These are phyloP conservation scores for Phytophthora rubi DNA, from an alignment of 352 stramenopile species.

Conservation along the genomic window DNA sequence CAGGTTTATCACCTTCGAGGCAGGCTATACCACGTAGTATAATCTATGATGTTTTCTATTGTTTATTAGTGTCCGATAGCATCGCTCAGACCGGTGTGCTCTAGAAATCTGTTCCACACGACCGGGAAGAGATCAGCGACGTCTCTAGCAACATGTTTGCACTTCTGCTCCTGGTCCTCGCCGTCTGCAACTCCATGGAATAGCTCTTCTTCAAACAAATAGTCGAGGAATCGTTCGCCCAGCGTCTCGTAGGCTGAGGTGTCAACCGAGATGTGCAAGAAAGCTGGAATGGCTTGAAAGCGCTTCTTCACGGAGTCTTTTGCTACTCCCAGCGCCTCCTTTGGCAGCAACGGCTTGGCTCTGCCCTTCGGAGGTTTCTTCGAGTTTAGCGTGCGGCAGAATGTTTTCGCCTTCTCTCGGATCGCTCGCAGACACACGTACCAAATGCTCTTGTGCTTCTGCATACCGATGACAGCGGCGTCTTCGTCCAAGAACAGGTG, in stretches of 20 bases:
- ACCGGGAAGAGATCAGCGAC: slow-evolving; percentile 75
- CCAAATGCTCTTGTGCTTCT: slow-evolving; percentile 88
- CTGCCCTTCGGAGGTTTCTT: slow-evolving; percentile 33
- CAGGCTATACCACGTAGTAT: slow-evolving; percentile 10
- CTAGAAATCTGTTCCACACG: slow-evolving; percentile 75
- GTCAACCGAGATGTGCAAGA: slow-evolving; percentile 56
- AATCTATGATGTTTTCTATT: slow-evolving; percentile 39
- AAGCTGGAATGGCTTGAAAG: slow-evolving; percentile 62
- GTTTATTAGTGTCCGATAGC: slow-evolving; percentile 35
- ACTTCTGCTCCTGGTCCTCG: slow-evolving; percentile 44
- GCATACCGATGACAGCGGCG: slow-evolving; percentile 76
- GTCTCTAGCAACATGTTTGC: slow-evolving; percentile 33
- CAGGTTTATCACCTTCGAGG: slow-evolving; percentile 8
- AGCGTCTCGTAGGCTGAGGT: slow-evolving; percentile 59
- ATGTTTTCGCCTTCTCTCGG: slow-evolving; percentile 81
- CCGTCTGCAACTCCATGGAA: slow-evolving; percentile 19
- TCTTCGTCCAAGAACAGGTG: slow-evolving; percentile 72
- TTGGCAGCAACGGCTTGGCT: slow-evolving; percentile 21
- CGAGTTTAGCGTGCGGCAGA: slow-evolving; percentile 45
- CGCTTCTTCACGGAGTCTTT: slow-evolving; percentile 52
- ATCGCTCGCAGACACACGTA: slow-evolving; percentile 89
- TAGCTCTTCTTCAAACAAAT: slow-evolving; percentile 52
- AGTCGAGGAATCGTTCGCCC: slow-evolving; percentile 70
- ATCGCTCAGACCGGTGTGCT: slow-evolving; percentile 52
- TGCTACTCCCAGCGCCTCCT: slow-evolving; percentile 26